A percentile compares a stretch with the other conserved stretches of the same genome.
These are phyloP conservation scores for Agaricus sinodeliciosus DNA, from an alignment of 768 basidiomycete species.

Conservation along the genomic window DNA sequence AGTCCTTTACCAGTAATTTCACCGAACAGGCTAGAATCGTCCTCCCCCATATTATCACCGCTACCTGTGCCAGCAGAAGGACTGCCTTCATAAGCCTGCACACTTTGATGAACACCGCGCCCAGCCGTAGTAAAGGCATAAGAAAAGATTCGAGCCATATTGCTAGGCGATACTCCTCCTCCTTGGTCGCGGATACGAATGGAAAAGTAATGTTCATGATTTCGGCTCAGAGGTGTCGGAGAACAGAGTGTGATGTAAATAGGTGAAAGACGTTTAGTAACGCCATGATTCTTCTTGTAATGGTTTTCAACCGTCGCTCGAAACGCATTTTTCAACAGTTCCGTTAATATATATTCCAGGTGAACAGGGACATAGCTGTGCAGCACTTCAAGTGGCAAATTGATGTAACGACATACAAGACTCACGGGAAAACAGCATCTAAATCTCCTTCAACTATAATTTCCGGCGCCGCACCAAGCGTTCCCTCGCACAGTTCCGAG, in stretches of 20 bases:
- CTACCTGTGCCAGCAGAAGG: constrained; percentile 80
- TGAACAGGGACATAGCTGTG: constrained; percentile 84
- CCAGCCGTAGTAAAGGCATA: constrained; percentile 90
- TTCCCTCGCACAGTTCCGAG: constrained; percentile 76
- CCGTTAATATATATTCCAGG: constrained; percentile 86
- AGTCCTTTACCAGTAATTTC: constrained; percentile 76
- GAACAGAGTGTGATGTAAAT: constrained; percentile 68
- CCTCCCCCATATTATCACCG: constrained; percentile 48
- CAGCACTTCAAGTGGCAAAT: constrained; percentile 7
- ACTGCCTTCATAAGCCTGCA: constrained; percentile 46
- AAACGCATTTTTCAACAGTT: constrained; percentile 87
- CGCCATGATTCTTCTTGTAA: not conserved
- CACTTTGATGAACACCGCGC: constrained; percentile 27
- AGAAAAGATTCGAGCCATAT: constrained; percentile 79
- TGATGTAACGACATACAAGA: constrained; percentile 11
- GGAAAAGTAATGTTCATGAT: constrained; percentile 49
- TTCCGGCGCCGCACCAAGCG: constrained; percentile 63
- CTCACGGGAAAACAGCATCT: constrained; percentile 75
- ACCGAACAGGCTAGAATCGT: constrained; percentile 54
- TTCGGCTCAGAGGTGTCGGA: constrained; percentile 27
- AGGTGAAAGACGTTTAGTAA: constrained; percentile 46
- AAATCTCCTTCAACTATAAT: constrained; percentile 65
- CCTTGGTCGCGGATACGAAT: constrained; percentile 82
- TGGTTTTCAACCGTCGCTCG: constrained; percentile 83
- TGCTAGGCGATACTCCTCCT: constrained; percentile 69